Percentiles rank a stretch among this genome's conserved stretches.
Evolutionary conservation across 2,329 filamentous ascomycete genomes (phyloP).

Genomic region (Calonectria montana): DNA sequence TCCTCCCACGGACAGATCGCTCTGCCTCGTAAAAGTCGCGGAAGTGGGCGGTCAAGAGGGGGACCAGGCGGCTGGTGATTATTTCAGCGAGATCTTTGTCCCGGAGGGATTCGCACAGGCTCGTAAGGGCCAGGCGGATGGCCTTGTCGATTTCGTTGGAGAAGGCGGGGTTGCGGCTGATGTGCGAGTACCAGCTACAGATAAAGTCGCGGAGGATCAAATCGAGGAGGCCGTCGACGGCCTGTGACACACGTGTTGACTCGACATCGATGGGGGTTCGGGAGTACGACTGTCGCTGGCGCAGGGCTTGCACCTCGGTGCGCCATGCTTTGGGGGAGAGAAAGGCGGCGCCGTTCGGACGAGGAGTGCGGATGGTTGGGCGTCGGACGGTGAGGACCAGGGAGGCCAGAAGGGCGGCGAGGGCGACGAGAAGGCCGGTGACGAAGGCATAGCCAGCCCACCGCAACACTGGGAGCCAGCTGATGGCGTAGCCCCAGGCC

Average conservation of each 20-base stretch:
- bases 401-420: conserved; percentile 66
- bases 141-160: conserved; percentile 86
- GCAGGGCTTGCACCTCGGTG: conserved; percentile 75
- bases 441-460: conserved; percentile 89
- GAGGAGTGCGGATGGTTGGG: conserved; percentile 53
- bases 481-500: conserved; percentile 87
- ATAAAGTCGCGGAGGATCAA: conserved; percentile 87
- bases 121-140: conserved; percentile 78
- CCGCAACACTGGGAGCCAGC: conserved; percentile 85
- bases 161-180: conserved; percentile 84
- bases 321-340: conserved; percentile 73
- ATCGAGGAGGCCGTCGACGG: conserved; percentile 82
- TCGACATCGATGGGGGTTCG: conserved; percentile 78
- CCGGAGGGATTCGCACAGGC: conserved; percentile 77
- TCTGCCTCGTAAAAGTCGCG: conserved; percentile 93
- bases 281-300: conserved; percentile 73
- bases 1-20: conserved; percentile 84
- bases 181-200: conserved; percentile 86
- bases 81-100: conserved; percentile 87
- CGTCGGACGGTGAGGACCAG: conserved; percentile 66
- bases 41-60: conserved; percentile 88
- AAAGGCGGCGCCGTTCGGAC: conserved; percentile 67
- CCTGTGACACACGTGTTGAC: conserved; percentile 81
- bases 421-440: conserved; percentile 70
- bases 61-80: conserved; percentile 83